These are phyloP conservation scores for Saitozyma sp. DNA, from an alignment of 768 basidiomycete genomes.

Conservation along the genomic window DNA sequence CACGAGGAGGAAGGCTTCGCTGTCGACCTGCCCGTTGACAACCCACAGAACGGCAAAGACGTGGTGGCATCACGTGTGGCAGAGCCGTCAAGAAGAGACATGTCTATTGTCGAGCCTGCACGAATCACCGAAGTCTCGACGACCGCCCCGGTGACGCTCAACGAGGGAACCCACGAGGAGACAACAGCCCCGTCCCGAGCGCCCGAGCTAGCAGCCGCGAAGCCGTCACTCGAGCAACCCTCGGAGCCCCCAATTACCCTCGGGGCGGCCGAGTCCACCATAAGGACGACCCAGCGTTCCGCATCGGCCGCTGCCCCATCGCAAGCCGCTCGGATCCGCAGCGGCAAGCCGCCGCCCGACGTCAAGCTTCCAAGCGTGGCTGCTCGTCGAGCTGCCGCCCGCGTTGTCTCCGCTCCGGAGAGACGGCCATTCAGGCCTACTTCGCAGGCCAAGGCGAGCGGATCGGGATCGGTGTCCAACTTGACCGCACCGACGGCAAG, in stretches of 20 bases:
- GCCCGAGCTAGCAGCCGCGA: background rate
- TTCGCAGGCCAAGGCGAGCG: slow-evolving; percentile 2
- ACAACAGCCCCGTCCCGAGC: background rate
- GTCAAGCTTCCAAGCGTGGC: slow-evolving; percentile 5
- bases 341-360: background rate
- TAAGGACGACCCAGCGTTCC: background rate
- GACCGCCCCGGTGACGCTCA: background rate
- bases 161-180: background rate
- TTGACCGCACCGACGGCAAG: background rate
- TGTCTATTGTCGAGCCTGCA: background rate
- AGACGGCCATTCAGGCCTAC: slow-evolving; percentile 23
- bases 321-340: background rate
- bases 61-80: background rate
- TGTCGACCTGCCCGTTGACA: too few species aligned
- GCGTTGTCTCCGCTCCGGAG: slow-evolving; percentile 1
- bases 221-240: too few species aligned
- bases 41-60: too few species aligned
- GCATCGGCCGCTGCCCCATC: background rate
- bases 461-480: background rate
- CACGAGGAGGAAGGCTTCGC: too few species aligned
- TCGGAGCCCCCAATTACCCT: background rate
- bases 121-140: background rate
- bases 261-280: background rate
- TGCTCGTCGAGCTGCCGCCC: slow-evolving; percentile 1
- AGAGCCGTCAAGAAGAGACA: background rate